phyloP scores from a whole-genome alignment of 2,329 filamentous ascomycete genomes.

The Leptodontidium sp. region DNA sequence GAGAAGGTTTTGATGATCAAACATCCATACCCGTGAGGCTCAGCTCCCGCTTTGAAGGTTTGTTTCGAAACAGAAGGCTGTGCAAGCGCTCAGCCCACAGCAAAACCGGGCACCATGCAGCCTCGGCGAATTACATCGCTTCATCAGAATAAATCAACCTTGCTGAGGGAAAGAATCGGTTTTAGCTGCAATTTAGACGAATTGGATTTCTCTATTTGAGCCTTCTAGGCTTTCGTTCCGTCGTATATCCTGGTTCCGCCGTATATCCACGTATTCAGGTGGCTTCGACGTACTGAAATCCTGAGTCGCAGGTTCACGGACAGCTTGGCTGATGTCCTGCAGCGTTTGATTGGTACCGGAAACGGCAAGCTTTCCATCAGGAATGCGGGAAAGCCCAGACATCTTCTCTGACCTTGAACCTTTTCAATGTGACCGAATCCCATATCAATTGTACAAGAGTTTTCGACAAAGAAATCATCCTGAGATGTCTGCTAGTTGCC shows the following conservation, averaged over 20 bases:
- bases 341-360: background rate
- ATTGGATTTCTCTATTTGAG: background rate
- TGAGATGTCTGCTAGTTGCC: background rate
- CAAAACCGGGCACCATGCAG: slow-evolving; percentile 4
- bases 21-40: background rate
- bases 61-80: slow-evolving; percentile 7
- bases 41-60: background rate
- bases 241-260: background rate
- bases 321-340: background rate
- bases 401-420: background rate
- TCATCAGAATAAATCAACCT: background rate
- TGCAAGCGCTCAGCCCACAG: background rate
- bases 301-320: background rate
- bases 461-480: background rate
- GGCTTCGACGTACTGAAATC: background rate
- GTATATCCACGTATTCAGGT: background rate
- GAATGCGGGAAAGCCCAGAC: background rate
- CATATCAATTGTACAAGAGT: background rate
- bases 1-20: background rate
- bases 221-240: slow-evolving; percentile 1
- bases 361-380: background rate
- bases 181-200: background rate
- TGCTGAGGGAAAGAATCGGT: background rate
- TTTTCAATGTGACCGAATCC: background rate
- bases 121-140: background rate